Conservation (phyloP, 768 basidiomycete genomes). For the Kwoniella dejecticola region DNA sequence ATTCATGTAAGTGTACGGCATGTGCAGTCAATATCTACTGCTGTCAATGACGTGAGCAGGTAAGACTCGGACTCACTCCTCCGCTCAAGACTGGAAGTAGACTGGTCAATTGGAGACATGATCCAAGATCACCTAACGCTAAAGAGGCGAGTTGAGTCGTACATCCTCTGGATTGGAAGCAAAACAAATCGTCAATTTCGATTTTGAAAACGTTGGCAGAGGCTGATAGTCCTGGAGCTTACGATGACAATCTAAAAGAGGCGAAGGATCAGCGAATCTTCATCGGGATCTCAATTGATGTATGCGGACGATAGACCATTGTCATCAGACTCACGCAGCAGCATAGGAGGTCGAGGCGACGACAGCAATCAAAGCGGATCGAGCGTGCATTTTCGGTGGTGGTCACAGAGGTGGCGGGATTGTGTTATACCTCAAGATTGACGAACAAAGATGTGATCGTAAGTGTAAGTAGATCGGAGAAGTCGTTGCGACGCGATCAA, state of each 20-base stretch:
- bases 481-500: no score
- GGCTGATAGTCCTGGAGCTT: background rate
- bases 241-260: constrained; percentile 16
- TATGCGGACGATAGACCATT: no score
- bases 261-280: background rate
- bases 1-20: no score
- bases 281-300: no score
- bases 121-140: constrained; percentile 42
- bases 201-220: no score
- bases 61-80: constrained; percentile 8
- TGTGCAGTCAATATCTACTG: no score
- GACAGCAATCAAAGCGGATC: constrained; percentile 20
- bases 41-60: no score
- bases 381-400: constrained; percentile 11
- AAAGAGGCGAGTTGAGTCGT: constrained; percentile 35
- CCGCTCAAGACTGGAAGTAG: constrained; percentile 37
- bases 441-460: background rate
- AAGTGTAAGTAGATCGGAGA: no score
- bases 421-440: background rate
- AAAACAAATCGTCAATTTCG: background rate
- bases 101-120: constrained; percentile 43
- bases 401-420: background rate
- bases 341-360: constrained; percentile 18
- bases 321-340: constrained; percentile 17
- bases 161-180: constrained; percentile 21